A percentile compares a stretch with the other conserved stretches of the same genome.
Evolutionary conservation across 1,284 basidiomycete genomes (phyloP).

Genomic region (Austroboletus niveus): DNA sequence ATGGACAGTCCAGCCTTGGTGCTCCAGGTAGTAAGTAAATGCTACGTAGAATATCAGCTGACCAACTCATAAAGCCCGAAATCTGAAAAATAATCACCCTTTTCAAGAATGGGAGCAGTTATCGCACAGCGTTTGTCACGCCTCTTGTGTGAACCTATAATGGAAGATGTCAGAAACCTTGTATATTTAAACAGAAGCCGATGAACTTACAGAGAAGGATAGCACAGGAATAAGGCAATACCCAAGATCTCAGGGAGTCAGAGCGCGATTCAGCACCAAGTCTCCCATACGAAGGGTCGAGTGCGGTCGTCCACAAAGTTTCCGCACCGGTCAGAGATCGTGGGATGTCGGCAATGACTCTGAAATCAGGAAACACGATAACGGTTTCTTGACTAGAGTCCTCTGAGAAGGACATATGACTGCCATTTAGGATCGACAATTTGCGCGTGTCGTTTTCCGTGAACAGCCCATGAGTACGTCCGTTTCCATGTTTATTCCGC

Average conservation of each 20-base stretch:
- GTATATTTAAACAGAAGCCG: background rate
- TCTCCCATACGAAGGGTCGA: slow-evolving; percentile 56
- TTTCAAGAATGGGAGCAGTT: slow-evolving; percentile 79
- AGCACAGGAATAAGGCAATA: slow-evolving; percentile 72
- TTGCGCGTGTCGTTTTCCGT: slow-evolving; percentile 49
- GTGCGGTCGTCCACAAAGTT: slow-evolving; percentile 60
- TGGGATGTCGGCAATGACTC: slow-evolving; percentile 69
- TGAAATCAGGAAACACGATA: slow-evolving; percentile 90
- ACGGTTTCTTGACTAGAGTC: slow-evolving; percentile 68
- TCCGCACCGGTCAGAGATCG: slow-evolving; percentile 64
- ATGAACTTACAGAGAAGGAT: slow-evolving; percentile 73
- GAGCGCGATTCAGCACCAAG: slow-evolving; percentile 42
- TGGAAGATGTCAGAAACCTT: slow-evolving; percentile 3
- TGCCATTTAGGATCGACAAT: slow-evolving; percentile 79
- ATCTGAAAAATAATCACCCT: slow-evolving; percentile 38
- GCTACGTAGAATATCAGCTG: slow-evolving; percentile 39
- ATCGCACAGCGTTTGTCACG: slow-evolving; percentile 89
- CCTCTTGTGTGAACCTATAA: slow-evolving; percentile 83
- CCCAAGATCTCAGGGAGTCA: slow-evolving; percentile 60
- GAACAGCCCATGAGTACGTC: slow-evolving; percentile 51
- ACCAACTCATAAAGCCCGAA: background rate
- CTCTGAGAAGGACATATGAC: slow-evolving; percentile 64
- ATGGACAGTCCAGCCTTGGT: slow-evolving; percentile 72
- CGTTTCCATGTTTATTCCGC: slow-evolving; percentile 20
- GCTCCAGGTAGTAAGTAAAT: slow-evolving; percentile 58